These are phyloP conservation scores for Chamaecrista fasciculata DNA, from an alignment of 306 rosid species.

Conservation along the genomic window DNA sequence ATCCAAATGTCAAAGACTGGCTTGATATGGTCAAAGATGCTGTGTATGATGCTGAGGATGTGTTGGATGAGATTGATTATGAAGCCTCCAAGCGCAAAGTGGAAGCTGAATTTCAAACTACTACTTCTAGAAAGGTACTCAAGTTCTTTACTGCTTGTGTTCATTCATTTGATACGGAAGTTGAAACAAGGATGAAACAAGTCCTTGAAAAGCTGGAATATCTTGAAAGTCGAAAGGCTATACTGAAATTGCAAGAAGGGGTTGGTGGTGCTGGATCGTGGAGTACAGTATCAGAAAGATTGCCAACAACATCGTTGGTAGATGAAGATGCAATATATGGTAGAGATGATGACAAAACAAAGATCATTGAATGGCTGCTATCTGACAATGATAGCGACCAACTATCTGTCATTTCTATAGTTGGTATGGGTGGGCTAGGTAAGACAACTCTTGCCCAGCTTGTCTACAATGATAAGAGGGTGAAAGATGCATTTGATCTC, in stretches of 20 bases:
- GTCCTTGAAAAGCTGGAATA: neutral
- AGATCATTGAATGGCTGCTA: neutral
- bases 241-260: slow-evolving; percentile 10
- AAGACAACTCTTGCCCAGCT: slow-evolving; percentile 16
- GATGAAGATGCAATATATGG: slow-evolving; percentile 20
- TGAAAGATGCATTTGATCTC: neutral
- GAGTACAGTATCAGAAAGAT: neutral
- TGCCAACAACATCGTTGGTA: neutral
- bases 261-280: neutral
- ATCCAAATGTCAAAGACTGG: slow-evolving; percentile 4
- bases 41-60: slow-evolving; percentile 2
- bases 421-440: slow-evolving; percentile 22
- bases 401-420: neutral
- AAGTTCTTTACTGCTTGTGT: neutral
- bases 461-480: slow-evolving; percentile 11
- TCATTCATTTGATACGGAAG: slow-evolving; percentile 8
- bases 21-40: slow-evolving; percentile 19
- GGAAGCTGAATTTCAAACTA: slow-evolving; percentile 9
- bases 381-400: neutral
- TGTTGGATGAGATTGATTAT: neutral
- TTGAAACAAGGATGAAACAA: neutral
- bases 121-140: neutral
- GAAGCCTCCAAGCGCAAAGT: neutral
- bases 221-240: neutral
- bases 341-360: slow-evolving; percentile 16